Percentiles rank a stretch among this genome's conserved stretches.
Conservation (phyloP, 352 stramenopile genomes). For the Blastocystis sp. region DNA sequence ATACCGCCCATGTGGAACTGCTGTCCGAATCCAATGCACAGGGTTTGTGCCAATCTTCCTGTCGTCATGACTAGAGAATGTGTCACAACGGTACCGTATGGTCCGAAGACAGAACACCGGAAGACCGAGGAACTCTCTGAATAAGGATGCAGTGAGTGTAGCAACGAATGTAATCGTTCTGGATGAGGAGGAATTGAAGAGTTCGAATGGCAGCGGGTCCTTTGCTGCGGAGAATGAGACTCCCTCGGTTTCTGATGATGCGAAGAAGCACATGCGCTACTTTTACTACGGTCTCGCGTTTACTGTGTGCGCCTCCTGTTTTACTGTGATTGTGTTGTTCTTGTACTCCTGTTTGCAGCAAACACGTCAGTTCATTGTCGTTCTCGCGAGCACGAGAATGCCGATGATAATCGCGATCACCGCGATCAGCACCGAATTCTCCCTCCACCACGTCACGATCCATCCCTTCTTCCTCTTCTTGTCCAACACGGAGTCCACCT, state of each 20-base stretch:
- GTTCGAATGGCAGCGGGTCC: not conserved
- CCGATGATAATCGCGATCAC: slow-evolving; percentile 24
- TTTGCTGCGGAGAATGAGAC: not conserved
- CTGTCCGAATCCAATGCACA: not conserved
- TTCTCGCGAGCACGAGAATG: slow-evolving; percentile 44
- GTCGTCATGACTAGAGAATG: not conserved
- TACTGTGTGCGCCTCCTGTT: not conserved
- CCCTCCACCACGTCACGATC: slow-evolving; percentile 17
- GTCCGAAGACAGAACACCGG: not conserved
- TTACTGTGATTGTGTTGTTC: not conserved
- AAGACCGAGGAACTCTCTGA: not conserved
- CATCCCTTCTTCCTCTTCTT: not conserved
- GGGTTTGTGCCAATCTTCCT: not conserved
- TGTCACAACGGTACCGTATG: not conserved
- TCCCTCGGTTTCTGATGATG: not conserved
- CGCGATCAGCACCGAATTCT: slow-evolving; percentile 25
- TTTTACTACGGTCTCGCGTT: not conserved
- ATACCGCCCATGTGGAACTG: not conserved
- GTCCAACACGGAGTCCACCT: slow-evolving; percentile 40
- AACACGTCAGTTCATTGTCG: slow-evolving; percentile 26
- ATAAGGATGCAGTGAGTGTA: not conserved
- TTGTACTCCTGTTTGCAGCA: not conserved
- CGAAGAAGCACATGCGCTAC: not conserved
- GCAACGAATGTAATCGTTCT: not conserved
- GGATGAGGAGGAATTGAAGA: not conserved